Conservation (phyloP, 75 land plant genomes). For the Selaginella tamariscina region DNA sequence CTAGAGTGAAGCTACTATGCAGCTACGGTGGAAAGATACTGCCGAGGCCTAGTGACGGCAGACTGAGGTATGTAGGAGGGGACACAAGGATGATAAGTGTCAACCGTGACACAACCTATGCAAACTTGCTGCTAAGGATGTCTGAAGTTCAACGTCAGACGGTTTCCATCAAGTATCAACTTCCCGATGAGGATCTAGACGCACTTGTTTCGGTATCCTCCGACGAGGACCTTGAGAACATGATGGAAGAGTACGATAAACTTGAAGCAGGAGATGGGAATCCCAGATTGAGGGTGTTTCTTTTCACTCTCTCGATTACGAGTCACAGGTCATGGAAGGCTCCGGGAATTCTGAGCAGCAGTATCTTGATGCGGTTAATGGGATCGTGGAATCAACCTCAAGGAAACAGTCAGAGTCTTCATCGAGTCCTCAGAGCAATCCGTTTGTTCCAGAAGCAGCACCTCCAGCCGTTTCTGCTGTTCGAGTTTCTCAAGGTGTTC, state of each 20-base stretch:
- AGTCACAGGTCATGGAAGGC: neutral
- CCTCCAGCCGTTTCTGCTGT: conserved; percentile 19
- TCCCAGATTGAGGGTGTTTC: neutral
- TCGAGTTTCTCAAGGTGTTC: conserved; percentile 20
- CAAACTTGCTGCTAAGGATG: conserved; percentile 14
- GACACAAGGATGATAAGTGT: conserved; percentile 33
- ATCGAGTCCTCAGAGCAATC: conserved; percentile 7
- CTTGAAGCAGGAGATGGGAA: conserved; percentile 12
- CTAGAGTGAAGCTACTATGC: conserved; percentile 39
- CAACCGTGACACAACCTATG: conserved; percentile 23
- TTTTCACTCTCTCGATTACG: neutral
- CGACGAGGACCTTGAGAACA: conserved; percentile 50
- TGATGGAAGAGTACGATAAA: conserved; percentile 53
- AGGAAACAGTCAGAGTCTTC: conserved; percentile 17
- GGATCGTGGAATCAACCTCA: conserved; percentile 27
- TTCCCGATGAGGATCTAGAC: conserved; percentile 53
- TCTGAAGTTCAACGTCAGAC: conserved; percentile 8
- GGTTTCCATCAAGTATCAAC: conserved; percentile 46
- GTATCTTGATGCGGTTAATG: conserved; percentile 85
- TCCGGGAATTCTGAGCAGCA: conserved; percentile 47
- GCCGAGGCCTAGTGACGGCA: conserved; percentile 31
- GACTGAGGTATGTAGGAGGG: conserved; percentile 32
- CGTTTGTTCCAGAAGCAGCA: conserved; percentile 9
- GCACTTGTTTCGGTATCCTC: conserved; percentile 43
- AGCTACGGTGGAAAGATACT: conserved; percentile 43